phyloP scores from a whole-genome alignment of 2,329 filamentous ascomycete species.

The Aspergillus thermomutatus region DNA sequence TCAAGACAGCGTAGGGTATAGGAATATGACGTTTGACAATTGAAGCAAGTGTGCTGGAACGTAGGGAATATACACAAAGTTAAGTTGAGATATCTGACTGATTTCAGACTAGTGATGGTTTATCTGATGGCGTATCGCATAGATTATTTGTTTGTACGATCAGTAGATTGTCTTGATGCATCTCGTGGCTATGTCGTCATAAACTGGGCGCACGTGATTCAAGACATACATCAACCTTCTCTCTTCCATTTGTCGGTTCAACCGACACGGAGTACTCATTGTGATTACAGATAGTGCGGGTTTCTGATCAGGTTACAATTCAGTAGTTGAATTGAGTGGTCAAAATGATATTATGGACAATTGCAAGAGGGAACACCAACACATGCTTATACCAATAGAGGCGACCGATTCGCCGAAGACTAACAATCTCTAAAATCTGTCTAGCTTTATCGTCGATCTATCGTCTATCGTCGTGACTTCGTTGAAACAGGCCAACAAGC shows the following conservation, averaged over 20 bases:
- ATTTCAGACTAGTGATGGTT: not conserved
- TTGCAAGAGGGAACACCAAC: not conserved
- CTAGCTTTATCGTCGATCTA: constrained; percentile 8
- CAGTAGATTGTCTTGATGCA: not conserved
- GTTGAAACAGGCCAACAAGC: constrained; percentile 10
- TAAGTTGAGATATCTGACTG: not conserved
- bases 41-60: not conserved
- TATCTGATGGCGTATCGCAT: not conserved
- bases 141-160: not conserved
- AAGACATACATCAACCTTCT: not conserved
- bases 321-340: not conserved
- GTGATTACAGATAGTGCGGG: not conserved
- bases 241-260: not conserved
- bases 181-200: not conserved
- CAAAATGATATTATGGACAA: not conserved
- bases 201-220: not conserved
- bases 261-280: not conserved
- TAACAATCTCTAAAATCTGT: not conserved
- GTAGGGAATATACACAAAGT: not conserved
- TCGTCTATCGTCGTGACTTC: constrained; percentile 28
- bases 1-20: not conserved
- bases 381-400: not conserved
- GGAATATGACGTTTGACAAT: not conserved
- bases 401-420: not conserved
- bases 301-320: not conserved